Conservation (phyloP, 352 stramenopile genomes). For the Thraustochytrium sp. region DNA sequence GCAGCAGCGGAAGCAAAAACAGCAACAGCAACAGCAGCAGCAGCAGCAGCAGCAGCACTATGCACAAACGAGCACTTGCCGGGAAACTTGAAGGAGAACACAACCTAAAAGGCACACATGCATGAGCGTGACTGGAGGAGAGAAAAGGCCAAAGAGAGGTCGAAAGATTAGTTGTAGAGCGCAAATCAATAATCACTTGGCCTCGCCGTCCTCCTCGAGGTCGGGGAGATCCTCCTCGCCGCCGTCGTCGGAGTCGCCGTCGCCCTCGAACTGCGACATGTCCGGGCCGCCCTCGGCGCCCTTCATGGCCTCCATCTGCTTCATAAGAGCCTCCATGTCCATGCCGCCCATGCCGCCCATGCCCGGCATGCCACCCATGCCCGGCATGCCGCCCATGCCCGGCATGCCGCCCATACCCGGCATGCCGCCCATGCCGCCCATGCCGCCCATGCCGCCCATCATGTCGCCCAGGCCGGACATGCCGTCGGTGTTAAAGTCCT, state of each 20-base stretch:
- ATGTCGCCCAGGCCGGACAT: slow-evolving; percentile 51
- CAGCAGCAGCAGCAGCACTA: too few relatives aligned
- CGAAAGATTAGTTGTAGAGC: background rate
- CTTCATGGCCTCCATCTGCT: slow-evolving; percentile 32
- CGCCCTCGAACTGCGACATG: slow-evolving; percentile 46
- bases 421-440: slow-evolving; percentile 54
- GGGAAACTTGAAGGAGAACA: too few relatives aligned
- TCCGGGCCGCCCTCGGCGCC: slow-evolving; percentile 38
- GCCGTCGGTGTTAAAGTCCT: slow-evolving; percentile 43
- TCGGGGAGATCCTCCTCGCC: background rate
- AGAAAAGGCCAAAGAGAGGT: background rate
- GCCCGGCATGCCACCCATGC: slow-evolving; percentile 51
- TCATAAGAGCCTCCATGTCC: slow-evolving; percentile 49
- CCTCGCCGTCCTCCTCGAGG: slow-evolving; percentile 7
- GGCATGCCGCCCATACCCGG: slow-evolving; percentile 47
- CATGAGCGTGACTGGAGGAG: too few relatives aligned
- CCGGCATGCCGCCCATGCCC: slow-evolving; percentile 52
- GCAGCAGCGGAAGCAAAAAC: too few relatives aligned
- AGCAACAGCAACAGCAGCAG: too few relatives aligned
- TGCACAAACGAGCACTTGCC: too few relatives aligned
- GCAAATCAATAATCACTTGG: too few relatives aligned
- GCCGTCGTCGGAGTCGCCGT: background rate
- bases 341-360: slow-evolving; percentile 54
- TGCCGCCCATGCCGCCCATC: slow-evolving; percentile 55
- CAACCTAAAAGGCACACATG: too few relatives aligned